These are phyloP conservation scores for Curvularia eragrostidis DNA, from an alignment of 2,329 filamentous ascomycete genomes.

Conservation along the genomic window DNA sequence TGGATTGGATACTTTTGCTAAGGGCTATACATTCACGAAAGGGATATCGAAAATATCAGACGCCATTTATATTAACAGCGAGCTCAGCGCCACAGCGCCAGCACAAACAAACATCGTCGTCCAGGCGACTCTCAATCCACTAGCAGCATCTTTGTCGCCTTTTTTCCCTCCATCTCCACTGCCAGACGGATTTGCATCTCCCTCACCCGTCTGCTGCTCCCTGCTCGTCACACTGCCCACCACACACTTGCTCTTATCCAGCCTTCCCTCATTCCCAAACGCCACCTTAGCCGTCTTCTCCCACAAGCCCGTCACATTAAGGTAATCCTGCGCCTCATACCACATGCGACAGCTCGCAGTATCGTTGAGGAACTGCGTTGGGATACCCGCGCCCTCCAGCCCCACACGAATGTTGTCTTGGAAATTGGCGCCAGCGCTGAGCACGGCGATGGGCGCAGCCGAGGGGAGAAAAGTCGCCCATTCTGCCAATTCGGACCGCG, in stretches of 20 bases:
- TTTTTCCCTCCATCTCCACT: constrained; percentile 12
- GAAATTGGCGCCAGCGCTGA: constrained; percentile 46
- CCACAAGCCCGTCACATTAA: constrained; percentile 63
- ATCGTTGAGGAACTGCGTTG: constrained; percentile 67
- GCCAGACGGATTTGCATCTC: constrained; percentile 30
- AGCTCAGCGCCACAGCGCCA: constrained; percentile 14
- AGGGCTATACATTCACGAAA: too few species aligned
- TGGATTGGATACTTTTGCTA: too few species aligned
- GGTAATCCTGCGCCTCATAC: constrained; percentile 62
- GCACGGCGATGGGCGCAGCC: constrained; percentile 30
- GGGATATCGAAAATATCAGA: too few species aligned
- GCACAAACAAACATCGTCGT: constrained; percentile 19
- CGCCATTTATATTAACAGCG: constrained; percentile 7
- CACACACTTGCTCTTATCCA: constrained; percentile 41
- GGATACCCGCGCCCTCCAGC: constrained; percentile 45
- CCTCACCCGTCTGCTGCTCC: constrained; percentile 37
- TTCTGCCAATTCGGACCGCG: constrained; percentile 14
- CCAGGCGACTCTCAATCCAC: constrained; percentile 23
- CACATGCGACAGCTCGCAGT: constrained; percentile 67
- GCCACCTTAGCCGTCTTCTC: constrained; percentile 42
- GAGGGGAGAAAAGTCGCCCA: constrained; percentile 37
- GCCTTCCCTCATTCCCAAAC: constrained; percentile 35
- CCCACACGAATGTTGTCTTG: constrained; percentile 49
- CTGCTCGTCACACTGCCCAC: constrained; percentile 35
- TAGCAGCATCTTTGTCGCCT: constrained; percentile 26